These are phyloP conservation scores for Lentinula sp. DNA, from an alignment of 768 basidiomycete genomes.

Conservation along the genomic window DNA sequence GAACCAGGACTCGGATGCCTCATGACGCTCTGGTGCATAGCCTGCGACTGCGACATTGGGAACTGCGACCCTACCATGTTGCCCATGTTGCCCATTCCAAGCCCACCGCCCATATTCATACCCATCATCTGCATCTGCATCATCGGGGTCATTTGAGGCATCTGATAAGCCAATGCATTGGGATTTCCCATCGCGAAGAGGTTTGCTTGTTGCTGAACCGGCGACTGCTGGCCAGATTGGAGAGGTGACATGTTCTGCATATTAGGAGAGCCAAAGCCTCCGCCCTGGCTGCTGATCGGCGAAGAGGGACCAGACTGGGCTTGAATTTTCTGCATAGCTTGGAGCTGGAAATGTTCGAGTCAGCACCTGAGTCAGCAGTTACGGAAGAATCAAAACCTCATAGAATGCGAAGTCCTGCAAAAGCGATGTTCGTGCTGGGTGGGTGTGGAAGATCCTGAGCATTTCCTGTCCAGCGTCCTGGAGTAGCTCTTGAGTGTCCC, in stretches of 20 bases:
- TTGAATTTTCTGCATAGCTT: slow-evolving; percentile 76
- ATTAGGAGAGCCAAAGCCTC: slow-evolving; percentile 34
- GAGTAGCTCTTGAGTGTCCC: slow-evolving; percentile 95
- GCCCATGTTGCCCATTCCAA: slow-evolving; percentile 31
- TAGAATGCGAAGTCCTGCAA: slow-evolving; percentile 93
- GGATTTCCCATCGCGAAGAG: slow-evolving; percentile 43
- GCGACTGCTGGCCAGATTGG: slow-evolving; percentile 28
- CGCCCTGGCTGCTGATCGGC: slow-evolving; percentile 28
- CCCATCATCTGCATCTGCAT: slow-evolving; percentile 59
- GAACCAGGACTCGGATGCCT: slow-evolving; percentile 71
- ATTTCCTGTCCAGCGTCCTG: slow-evolving; percentile 97
- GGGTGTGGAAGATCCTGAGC: slow-evolving; percentile 90
- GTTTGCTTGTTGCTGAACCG: slow-evolving; percentile 37
- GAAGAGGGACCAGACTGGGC: slow-evolving; percentile 27
- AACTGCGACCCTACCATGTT: slow-evolving; percentile 27
- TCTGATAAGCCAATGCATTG: slow-evolving; percentile 49
- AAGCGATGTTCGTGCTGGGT: slow-evolving; percentile 88
- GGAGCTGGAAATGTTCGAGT: slow-evolving; percentile 44
- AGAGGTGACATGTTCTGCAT: slow-evolving; percentile 23
- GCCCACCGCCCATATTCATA: slow-evolving; percentile 41
- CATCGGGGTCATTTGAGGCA: slow-evolving; percentile 58
- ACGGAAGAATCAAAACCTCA: slow-evolving; percentile 45
- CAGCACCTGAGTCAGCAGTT: neutral
- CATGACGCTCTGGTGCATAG: slow-evolving; percentile 86
- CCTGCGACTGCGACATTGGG: slow-evolving; percentile 52